phyloP scores from a whole-genome alignment of 2,329 filamentous ascomycete species.

The Trichoderma aggressivum region DNA sequence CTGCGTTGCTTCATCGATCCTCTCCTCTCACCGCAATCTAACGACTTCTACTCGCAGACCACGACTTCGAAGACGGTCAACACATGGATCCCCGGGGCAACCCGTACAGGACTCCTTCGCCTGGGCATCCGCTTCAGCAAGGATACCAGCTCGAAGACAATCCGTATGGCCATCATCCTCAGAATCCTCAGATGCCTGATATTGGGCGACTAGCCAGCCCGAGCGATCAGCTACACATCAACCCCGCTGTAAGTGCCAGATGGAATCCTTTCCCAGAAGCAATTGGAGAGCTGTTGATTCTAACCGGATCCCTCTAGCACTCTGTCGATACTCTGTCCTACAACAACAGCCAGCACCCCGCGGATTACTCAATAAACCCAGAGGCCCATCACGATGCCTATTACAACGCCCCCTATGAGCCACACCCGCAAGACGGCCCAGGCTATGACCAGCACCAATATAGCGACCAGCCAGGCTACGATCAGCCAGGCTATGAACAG shows the following conservation, averaged over 20 bases:
- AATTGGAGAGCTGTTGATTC: not conserved
- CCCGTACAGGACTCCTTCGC: conserved; percentile 68
- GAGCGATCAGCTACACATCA: conserved; percentile 74
- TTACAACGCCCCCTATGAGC: conserved; percentile 78
- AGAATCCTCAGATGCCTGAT: conserved; percentile 34
- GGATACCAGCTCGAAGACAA: conserved; percentile 82
- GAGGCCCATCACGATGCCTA: conserved; percentile 86
- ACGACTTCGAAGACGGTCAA: conserved; percentile 56
- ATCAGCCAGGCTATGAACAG: conserved; percentile 33
- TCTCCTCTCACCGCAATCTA: not conserved
- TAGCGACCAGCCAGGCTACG: conserved; percentile 31
- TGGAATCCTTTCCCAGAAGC: not conserved
- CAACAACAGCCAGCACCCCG: conserved; percentile 46
- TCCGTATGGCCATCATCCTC: conserved; percentile 54
- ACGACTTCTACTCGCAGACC: conserved; percentile 40
- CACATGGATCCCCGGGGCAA: conserved; percentile 52
- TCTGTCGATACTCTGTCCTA: conserved; percentile 52
- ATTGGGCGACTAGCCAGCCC: conserved; percentile 51
- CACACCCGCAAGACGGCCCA: conserved; percentile 42
- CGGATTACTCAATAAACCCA: conserved; percentile 74
- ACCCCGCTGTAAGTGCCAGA: conserved; percentile 69
- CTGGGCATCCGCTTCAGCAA: conserved; percentile 67
- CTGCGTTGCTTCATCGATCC: not conserved
- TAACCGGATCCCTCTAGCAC: conserved; percentile 36
- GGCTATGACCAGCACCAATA: conserved; percentile 34